Base-by-base conservation (phyloP, 2,329 filamentous ascomycete genomes). In the Stagonosporopsis chrysanthemi region DNA sequence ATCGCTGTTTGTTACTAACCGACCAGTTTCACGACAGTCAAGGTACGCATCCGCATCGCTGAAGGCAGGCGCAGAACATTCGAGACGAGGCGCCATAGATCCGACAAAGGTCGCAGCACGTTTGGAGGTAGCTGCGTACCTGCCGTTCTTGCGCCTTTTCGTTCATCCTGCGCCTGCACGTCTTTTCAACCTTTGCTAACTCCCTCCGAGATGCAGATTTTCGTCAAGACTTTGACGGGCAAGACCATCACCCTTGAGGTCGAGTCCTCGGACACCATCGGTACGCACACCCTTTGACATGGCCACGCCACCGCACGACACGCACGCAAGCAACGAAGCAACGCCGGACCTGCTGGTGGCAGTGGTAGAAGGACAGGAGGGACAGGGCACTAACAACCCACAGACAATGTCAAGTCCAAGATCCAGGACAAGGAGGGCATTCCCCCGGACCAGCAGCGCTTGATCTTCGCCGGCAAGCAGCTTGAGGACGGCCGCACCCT, bases 211-310 rank as follows among this genome's bases (percentile, higher is more conserved):
- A 70, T 73, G 69, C 66, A 74, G 71, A 75, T 83, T 89, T 98
- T 98, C 90, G 94, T 98, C 85, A 98, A 97, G 90, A 97, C 94
- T 88, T 92, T 75, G 52, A 97, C 94, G 87, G 94, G 95, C 84
- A 98, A 98, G 91, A 98, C 94, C 83, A 97, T 98, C 87, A 98
- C 95, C n/a, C n/a, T n/a, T n/a, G n/a, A n/a, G n/a, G n/a, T n/a
- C n/a, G n/a, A n/a, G n/a, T n/a, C n/a, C n/a, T 92, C 88, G 79
- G 94, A 98, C 84, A 97, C 94, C 77, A 98, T 98, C 86, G 72
- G 72, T 75, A 74, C 70, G 71, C 61, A 71, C 58, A 60, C 19
- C 52, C 64, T 50, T 46, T 57, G 29, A 48, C 31, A 46, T 26
- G 61, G 52, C 58, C 50, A 56, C 56, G 41, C 56, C 42, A 62